These are phyloP conservation scores for Phanerodontia chrysosporium DNA, from an alignment of 768 basidiomycete genomes.

Conservation along the genomic window DNA sequence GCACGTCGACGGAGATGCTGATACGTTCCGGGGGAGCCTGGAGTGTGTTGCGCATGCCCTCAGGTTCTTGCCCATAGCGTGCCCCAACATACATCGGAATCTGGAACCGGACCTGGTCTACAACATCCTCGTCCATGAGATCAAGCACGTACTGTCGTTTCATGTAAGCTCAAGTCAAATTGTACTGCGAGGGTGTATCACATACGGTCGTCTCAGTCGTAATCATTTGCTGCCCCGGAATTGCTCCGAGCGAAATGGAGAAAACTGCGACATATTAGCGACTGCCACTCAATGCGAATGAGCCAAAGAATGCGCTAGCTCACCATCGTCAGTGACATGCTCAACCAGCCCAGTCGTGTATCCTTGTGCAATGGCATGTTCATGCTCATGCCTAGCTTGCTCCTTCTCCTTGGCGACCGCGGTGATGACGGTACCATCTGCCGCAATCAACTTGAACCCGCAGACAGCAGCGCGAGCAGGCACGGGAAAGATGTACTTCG, in stretches of 20 bases:
- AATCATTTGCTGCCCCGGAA: conserved; percentile 39
- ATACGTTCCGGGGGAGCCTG: conserved; percentile 30
- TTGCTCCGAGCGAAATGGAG: conserved; percentile 52
- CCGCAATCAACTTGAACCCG: conserved; percentile 43
- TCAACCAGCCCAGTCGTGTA: conserved; percentile 42
- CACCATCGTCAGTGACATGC: conserved; percentile 42
- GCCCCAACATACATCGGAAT: conserved; percentile 46
- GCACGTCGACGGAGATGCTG: conserved; percentile 40
- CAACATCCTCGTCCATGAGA: conserved; percentile 25
- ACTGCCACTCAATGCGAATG: conserved; percentile 4
- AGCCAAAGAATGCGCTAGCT: neutral
- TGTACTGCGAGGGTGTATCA: neutral
- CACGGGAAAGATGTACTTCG: conserved; percentile 55
- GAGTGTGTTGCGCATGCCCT: conserved; percentile 29
- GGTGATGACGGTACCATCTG: conserved; percentile 37
- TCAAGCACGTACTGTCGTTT: conserved; percentile 47
- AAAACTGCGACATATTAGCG: conserved; percentile 38
- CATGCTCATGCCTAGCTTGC: conserved; percentile 36
- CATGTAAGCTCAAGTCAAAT: neutral
- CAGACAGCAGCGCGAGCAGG: conserved; percentile 52
- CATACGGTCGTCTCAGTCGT: conserved; percentile 40
- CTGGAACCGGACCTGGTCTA: conserved; percentile 47
- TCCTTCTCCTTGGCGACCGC: conserved; percentile 47
- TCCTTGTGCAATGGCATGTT: conserved; percentile 36
- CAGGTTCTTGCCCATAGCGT: conserved; percentile 47